These are phyloP conservation scores for Zizania latifolia DNA, from an alignment of 176 grass and related monocot genomes.

Conservation along the genomic window DNA sequence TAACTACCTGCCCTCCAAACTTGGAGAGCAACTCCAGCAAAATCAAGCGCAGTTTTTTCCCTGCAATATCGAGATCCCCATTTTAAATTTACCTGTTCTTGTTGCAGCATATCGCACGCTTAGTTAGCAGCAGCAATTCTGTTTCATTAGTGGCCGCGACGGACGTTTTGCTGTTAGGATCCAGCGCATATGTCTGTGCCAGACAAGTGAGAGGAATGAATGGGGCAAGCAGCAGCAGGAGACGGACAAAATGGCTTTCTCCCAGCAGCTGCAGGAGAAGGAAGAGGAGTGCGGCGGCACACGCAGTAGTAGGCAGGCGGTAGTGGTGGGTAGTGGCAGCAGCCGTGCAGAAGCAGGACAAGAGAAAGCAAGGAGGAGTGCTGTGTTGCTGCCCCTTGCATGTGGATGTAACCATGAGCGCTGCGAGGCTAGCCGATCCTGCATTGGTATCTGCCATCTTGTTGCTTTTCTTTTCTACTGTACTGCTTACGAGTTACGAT, in stretches of 20 bases:
- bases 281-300: background rate
- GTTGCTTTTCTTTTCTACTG: conserved; percentile 15
- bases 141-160: background rate
- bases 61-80: background rate
- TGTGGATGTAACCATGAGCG: conserved; percentile 16
- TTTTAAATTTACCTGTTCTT: background rate
- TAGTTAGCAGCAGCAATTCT: background rate
- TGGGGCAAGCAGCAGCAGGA: background rate
- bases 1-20: conserved; percentile 23
- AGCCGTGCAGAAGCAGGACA: background rate
- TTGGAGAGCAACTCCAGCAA: conserved; percentile 30
- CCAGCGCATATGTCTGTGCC: background rate
- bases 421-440: background rate
- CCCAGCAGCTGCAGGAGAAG: background rate
- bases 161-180: background rate
- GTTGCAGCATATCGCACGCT: background rate
- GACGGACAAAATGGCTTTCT: background rate
- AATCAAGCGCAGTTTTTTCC: conserved; percentile 6
- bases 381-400: background rate
- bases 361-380: background rate
- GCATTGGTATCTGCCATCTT: conserved; percentile 13
- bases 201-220: background rate
- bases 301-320: conserved; percentile 4
- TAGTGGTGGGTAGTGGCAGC: background rate
- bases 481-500: too few species aligned